Percentiles rank a stretch among this genome's conserved stretches.
Conservation (phyloP, 495 filamentous ascomycete species). For the Alectoria sarmentosa region DNA sequence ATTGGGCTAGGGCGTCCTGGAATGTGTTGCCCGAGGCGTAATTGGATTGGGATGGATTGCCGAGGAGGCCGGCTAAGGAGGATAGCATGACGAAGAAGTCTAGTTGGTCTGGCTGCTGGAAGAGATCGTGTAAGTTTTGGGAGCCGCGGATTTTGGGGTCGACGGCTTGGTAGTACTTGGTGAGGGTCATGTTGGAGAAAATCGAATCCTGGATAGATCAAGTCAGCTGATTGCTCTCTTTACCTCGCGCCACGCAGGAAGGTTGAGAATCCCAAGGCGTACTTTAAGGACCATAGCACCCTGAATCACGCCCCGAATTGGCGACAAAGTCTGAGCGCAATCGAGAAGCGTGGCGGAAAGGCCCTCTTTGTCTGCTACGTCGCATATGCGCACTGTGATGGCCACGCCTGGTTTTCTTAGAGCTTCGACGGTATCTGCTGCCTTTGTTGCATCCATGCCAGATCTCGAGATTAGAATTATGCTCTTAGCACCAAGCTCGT, state of each 20-base stretch:
- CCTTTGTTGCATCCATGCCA: constrained; percentile 13
- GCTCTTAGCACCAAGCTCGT: constrained; percentile 44
- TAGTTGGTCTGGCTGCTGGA: constrained; percentile 28
- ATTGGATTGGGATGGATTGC: constrained; percentile 53
- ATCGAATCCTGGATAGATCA: constrained; percentile 30
- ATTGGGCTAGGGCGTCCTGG: constrained; percentile 38
- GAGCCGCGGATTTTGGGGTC: constrained; percentile 43
- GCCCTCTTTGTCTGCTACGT: constrained; percentile 34
- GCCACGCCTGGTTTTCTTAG: constrained; percentile 21
- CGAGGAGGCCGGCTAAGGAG: constrained; percentile 53
- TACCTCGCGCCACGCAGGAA: background rate
- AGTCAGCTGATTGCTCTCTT: background rate
- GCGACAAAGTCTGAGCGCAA: constrained; percentile 23
- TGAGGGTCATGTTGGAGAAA: constrained; percentile 38
- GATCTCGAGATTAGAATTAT: constrained; percentile 39
- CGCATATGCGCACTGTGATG: constrained; percentile 34
- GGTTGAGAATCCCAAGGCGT: background rate
- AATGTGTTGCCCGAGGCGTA: constrained; percentile 61
- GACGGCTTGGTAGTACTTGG: constrained; percentile 34
- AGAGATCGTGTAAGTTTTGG: constrained; percentile 42
- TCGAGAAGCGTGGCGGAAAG: constrained; percentile 19
- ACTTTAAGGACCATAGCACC: constrained; percentile 33
- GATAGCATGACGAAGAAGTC: constrained; percentile 65
- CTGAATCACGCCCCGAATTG: constrained; percentile 36
- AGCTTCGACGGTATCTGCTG: constrained; percentile 17